Base-by-base conservation (phyloP, 2,329 filamentous ascomycete genomes). In the Hirsutella thompsonii region DNA sequence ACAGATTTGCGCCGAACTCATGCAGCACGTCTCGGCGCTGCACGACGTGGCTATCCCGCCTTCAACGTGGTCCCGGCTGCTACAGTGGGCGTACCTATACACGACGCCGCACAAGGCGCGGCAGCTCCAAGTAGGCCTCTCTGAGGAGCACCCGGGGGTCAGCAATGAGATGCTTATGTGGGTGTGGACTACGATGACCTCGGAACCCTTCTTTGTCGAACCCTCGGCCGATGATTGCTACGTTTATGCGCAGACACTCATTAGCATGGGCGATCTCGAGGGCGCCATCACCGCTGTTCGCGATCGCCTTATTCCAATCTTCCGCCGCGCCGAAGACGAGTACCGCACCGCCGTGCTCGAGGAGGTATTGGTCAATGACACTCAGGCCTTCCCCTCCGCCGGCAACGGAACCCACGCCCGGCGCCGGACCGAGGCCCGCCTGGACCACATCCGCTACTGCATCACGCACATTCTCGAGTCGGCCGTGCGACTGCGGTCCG, bases 41-140 rank as follows among this genome's bases (percentile, higher is more conserved):
- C 84, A 82, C 57, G 47, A 62, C 2, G 60, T 90, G 20, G 46
- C 62, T 1, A 75, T 90, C 30, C 60, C 75, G 0, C 50, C 54
- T 6, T 54, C 66, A 5, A 67, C 77, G 16, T 90, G 85, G 84
- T 66, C 68, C 8, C 72, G 79, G 41, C 59, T 90, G 2, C 63
- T 89, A 14, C 67, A 76, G 45, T 84, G 81, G 72, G 70, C 80
- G 0, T 81, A 76, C 50, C 63, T 83, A 9, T 65, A 78, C 33
- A 62, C 55, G 46, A 63, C 52, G 34, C 65, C 59, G 42, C 60
- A 58, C 37, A 57, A 50, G 29, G 46, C 46, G 37, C 60, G 48
- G 41, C 59, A 63, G 47, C 68, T 66, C 57, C 11, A 18, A n/a
- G 29, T n/a, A 11, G 50, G 47, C 35, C 42, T 54, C 2, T 52